Conservation (phyloP, 1,139 yeast genomes). For the Taphrina pruni region DNA sequence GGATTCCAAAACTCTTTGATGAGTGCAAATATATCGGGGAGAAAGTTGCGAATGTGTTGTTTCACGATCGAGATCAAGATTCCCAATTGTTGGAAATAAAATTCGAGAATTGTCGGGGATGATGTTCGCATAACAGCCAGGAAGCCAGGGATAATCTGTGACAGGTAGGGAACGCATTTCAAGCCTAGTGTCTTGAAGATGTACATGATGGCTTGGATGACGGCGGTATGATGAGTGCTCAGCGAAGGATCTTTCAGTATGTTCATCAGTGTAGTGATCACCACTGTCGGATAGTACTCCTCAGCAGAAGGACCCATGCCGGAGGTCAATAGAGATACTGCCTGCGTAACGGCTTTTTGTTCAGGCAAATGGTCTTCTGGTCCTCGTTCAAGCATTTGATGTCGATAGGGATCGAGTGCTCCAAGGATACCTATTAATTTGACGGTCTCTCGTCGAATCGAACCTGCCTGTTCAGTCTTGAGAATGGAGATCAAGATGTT, state of each 20-base stretch:
- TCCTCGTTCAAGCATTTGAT: constrained; percentile 85
- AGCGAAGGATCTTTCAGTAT: constrained; percentile 84
- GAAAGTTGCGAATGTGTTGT: constrained; percentile 84
- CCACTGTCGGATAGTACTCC: constrained; percentile 95
- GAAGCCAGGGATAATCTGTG: constrained; percentile 87
- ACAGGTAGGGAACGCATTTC: constrained; percentile 83
- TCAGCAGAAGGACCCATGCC: constrained; percentile 94
- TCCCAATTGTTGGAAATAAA: constrained; percentile 87
- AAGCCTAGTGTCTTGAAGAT: constrained; percentile 87
- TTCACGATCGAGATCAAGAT: constrained; percentile 80
- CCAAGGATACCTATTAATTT: constrained; percentile 89
- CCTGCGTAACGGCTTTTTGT: constrained; percentile 70
- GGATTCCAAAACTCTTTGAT: constrained; percentile 71
- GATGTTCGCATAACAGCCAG: constrained; percentile 83
- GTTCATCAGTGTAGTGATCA: constrained; percentile 80
- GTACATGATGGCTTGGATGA: constrained; percentile 87
- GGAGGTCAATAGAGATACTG: constrained; percentile 85
- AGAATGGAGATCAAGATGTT: constrained; percentile 81
- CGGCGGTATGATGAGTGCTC: constrained; percentile 84
- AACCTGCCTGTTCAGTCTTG: constrained; percentile 75
- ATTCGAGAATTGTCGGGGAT: constrained; percentile 80
- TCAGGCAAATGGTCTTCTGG: constrained; percentile 66
- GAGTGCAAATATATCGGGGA: constrained; percentile 75
- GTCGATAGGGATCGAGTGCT: constrained; percentile 94
- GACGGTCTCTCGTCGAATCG: constrained; percentile 83